These are phyloP conservation scores for Daldinia grandis DNA, from an alignment of 495 filamentous ascomycete genomes.

Conservation along the genomic window DNA sequence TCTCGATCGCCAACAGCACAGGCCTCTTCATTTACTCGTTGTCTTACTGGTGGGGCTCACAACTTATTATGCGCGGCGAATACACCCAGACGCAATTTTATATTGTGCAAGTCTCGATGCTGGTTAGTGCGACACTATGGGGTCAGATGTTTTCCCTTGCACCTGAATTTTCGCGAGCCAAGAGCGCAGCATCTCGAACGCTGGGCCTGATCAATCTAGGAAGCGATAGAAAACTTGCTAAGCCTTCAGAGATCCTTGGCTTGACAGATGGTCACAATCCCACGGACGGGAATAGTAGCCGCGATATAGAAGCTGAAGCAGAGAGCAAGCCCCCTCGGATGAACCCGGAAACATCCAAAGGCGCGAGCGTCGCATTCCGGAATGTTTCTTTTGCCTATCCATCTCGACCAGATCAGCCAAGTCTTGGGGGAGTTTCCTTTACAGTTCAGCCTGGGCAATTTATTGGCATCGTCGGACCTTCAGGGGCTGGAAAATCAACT, in stretches of 20 bases:
- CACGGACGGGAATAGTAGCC: constrained; percentile 42
- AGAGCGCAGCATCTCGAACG: constrained; percentile 55
- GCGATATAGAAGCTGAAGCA: constrained; percentile 45
- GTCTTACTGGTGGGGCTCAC: constrained; percentile 70
- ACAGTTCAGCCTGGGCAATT: constrained; percentile 65
- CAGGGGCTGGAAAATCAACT: constrained; percentile 66
- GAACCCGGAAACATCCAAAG: background rate
- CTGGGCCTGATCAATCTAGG: constrained; percentile 53
- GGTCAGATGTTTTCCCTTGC: constrained; percentile 69
- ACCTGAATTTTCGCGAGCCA: constrained; percentile 64
- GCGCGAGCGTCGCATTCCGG: constrained; percentile 58
- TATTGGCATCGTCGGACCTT: constrained; percentile 66
- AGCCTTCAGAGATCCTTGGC: constrained; percentile 2
- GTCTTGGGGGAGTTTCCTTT: constrained; percentile 63
- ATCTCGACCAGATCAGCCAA: constrained; percentile 54
- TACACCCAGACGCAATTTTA: constrained; percentile 68
- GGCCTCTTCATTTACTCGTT: constrained; percentile 50
- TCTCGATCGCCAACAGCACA: constrained; percentile 56
- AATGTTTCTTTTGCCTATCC: constrained; percentile 69
- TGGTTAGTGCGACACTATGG: constrained; percentile 65
- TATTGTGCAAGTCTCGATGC: constrained; percentile 66
- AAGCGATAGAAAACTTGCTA: constrained; percentile 15
- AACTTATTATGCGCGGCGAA: constrained; percentile 59
- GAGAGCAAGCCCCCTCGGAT: constrained; percentile 27
- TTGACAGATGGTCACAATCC: background rate